Conservation (phyloP, 352 stramenopile species). For the Globisporangium rhizosaccharum region DNA sequence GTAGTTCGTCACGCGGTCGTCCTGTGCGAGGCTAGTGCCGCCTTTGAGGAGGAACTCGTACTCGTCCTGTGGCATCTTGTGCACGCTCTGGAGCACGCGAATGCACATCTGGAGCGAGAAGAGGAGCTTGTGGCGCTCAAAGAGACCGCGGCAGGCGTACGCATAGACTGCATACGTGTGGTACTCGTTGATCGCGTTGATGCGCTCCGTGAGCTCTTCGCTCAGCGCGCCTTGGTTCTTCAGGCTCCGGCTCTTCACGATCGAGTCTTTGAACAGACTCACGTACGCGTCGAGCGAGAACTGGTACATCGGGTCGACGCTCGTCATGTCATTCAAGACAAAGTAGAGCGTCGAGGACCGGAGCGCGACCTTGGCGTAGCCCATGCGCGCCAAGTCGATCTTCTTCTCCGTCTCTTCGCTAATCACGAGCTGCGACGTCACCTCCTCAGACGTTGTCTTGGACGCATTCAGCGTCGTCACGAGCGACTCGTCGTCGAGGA, state of each 20-base stretch:
- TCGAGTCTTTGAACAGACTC: constrained; percentile 92
- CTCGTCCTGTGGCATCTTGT: constrained; percentile 90
- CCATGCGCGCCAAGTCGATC: constrained; percentile 92
- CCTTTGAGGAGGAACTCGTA: constrained; percentile 95
- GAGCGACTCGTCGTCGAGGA: constrained; percentile 93
- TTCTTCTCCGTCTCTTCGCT: constrained; percentile 94
- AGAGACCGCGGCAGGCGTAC: constrained; percentile 93
- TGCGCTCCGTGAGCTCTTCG: constrained; percentile 81
- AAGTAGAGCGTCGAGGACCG: constrained; percentile 95
- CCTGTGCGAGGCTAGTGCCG: constrained; percentile 51
- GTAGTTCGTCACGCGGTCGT: constrained; percentile 79
- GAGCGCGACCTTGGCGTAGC: constrained; percentile 89
- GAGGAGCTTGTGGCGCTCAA: constrained; percentile 95
- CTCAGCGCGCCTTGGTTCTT: constrained; percentile 76
- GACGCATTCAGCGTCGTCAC: constrained; percentile 94
- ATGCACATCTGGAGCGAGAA: constrained; percentile 95
- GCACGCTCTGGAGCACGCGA: constrained; percentile 86
- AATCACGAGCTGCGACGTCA: constrained; percentile 90
- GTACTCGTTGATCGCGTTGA: constrained; percentile 93
- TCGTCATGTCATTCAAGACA: constrained; percentile 93
- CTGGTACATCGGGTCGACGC: constrained; percentile 97
- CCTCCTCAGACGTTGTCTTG: constrained; percentile 93
- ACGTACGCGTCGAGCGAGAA: constrained; percentile 95
- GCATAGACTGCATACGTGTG: constrained; percentile 95
- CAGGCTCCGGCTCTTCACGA: constrained; percentile 80